Evolutionary conservation across 352 stramenopile genomes (phyloP), one percentile per base, ranked within the genome.

Genomic region (Thraustotheca clavata): DNA sequence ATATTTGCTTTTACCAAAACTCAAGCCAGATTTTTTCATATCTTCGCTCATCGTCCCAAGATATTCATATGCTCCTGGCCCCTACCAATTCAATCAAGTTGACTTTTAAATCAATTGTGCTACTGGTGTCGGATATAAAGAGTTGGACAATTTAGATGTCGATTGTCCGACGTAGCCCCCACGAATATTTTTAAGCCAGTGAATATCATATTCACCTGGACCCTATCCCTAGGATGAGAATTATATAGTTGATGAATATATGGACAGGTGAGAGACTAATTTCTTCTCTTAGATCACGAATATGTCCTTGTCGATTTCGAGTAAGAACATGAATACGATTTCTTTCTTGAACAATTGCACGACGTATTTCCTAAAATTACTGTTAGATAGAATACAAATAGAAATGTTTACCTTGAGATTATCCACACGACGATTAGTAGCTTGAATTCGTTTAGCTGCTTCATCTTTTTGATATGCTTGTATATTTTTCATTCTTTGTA

Each of bases 271-370:
- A 20, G 16, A 55, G n/a, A 8, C 35, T 27, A 34, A 65, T 65
- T 22, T 65, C 18, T 3, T 65, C 57, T 33, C 57, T 39, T 32
- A 65, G 41, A 32, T 41, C 22, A 14, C 46, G 40, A 46, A 40
- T 57, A 54, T 65, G 35, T 18, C n/a, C 47, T 24, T 65, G 40
- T 4, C 57, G 57, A 36, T 36, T 65, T 29, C 57, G 24, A 18
- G 57, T 43, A 14, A 65, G 26, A n/a, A 54, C 47, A 32, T 65
- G 57, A 32, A 65, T 65, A 35, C 57, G 57, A 27, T 65, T 65
- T 14, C 57, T 40, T 32, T 65, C 57, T 26, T 36, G 35, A 3
- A 65, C 27, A 16, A 65, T 65, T 4, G 57, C 57, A 40, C 39
- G 57, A 12, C 47, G 46, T 5, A 65, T 33, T 32, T 65, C 57